A percentile compares a stretch with the other conserved stretches of the same genome.
Conservation (phyloP, 2,329 filamentous ascomycete species). For the Talaromyces amestolkiae region DNA sequence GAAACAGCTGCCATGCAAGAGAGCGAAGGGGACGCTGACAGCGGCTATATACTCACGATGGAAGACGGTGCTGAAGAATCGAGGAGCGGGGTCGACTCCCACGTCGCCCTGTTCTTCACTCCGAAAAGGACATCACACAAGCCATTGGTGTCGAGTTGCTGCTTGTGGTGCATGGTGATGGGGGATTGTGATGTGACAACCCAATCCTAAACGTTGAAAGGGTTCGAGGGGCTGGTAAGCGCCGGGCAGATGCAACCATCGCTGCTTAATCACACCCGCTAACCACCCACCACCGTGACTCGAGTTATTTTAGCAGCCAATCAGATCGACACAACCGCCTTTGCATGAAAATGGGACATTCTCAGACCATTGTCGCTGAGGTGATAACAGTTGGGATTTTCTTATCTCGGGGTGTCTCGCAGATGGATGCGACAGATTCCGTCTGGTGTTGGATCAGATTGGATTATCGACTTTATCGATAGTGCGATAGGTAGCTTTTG, state of each 20-base stretch:
- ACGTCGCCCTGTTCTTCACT: not conserved
- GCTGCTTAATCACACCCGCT: slow-evolving; percentile 9
- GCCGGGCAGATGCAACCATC: slow-evolving; percentile 15
- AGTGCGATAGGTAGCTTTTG: not conserved
- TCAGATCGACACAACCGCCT: not conserved
- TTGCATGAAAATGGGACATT: slow-evolving; percentile 1
- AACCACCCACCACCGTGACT: not conserved
- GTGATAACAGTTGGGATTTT: not conserved
- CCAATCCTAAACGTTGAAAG: not conserved
- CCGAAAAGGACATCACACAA: not conserved
- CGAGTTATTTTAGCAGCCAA: not conserved
- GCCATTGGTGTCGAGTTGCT: slow-evolving; percentile 7
- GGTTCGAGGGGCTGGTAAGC: slow-evolving; percentile 9
- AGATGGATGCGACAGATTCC: not conserved
- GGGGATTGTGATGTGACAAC: not conserved
- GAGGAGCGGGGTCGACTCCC: slow-evolving; percentile 16
- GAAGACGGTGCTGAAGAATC: slow-evolving; percentile 13
- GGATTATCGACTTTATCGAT: not conserved
- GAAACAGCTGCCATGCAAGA: slow-evolving; percentile 20
- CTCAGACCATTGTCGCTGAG: not conserved
- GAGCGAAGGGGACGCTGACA: slow-evolving; percentile 16
- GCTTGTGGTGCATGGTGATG: slow-evolving; percentile 13
- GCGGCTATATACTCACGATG: slow-evolving; percentile 35
- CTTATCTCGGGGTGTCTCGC: not conserved
- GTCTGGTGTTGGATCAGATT: not conserved